These are phyloP conservation scores for Phlegmacium glaucopus DNA, from an alignment of 768 basidiomycete genomes.

Conservation along the genomic window DNA sequence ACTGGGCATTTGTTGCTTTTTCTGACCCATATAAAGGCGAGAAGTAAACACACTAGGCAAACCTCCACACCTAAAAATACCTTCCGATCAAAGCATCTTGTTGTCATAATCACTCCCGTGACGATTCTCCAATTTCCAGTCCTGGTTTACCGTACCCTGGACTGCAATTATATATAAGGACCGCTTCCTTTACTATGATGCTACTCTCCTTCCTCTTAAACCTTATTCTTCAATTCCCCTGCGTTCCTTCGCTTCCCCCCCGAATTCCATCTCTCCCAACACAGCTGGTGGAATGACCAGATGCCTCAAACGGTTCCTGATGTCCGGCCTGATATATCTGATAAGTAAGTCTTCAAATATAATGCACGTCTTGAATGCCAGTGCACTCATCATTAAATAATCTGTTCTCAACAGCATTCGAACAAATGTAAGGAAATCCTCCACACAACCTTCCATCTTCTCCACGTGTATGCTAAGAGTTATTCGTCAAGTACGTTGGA, in stretches of 20 bases:
- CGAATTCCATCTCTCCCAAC: no score
- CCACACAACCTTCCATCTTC: not conserved
- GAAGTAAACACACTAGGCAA: no score
- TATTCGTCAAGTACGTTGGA: conserved; percentile 43
- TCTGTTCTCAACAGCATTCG: conserved; percentile 6
- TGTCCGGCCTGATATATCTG: conserved; percentile 12
- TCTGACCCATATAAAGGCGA: no score
- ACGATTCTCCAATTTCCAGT: no score
- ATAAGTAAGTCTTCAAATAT: conserved; percentile 10
- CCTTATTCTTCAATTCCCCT: not conserved
- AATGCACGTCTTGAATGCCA: not conserved
- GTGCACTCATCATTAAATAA: not conserved
- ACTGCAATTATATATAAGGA: no score
- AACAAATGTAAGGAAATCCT: conserved; percentile 13
- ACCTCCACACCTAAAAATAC: no score
- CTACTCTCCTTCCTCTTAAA: not conserved
- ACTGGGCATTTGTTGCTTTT: no score
- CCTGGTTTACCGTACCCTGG: no score
- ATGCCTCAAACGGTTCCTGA: conserved; percentile 15
- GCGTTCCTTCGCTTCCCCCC: not conserved
- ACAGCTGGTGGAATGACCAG: no score
- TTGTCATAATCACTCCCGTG: no score
- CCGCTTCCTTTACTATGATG: no score
- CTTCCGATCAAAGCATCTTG: no score
- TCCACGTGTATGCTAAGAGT: not conserved